Base-by-base conservation (phyloP, 2,329 filamentous ascomycete species). In the Fusarium devonianum region DNA sequence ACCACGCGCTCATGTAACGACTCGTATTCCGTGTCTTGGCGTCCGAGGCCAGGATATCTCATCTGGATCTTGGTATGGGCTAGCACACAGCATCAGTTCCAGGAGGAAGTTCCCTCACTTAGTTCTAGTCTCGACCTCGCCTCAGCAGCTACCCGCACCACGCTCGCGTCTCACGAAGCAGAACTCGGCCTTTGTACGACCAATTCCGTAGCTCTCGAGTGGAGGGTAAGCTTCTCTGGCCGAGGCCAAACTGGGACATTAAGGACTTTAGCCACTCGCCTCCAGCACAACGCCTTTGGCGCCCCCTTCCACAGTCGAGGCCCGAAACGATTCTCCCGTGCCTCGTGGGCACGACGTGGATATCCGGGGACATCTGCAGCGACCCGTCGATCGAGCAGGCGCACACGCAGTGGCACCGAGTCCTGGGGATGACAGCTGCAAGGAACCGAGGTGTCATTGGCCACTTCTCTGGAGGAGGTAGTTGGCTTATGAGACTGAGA, bases 121-220 rank as follows among this genome's bases (percentile, higher is more conserved):
- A n/a, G n/a, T n/a, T n/a, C n/a, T n/a, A n/a, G n/a, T n/a, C n/a
- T 30, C 38, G 37, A 39, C 32, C 48, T 38, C 50, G 40, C 33
- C 26, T 29, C 22, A 21, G 11, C 22, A 26, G 22, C 30, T 18
- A 32, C 44, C 48, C 22, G 55, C 59, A 48, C 33, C 33, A 58
- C 56, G 13, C 38, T 58, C 56, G 56, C 56, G 56, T 58, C 46
- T 56, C 46, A 56, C 56, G 35, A 60, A 44, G 34, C 51, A 60
- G 51, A 51, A 56, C 59, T 56, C 28, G 41, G 34, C 23, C 25
- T n/a, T 22, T 9, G 56, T 58, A 11, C 23, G 19, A 56, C 41
- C 29, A 13, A 14, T 11, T 18, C 13, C 29, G n/a, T n/a, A n/a
- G n/a, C n/a, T n/a, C n/a, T n/a, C n/a, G n/a, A n/a, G n/a, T n/a